Percentiles rank a stretch among this genome's conserved stretches.
Conservation (phyloP, 2,329 filamentous ascomycete genomes). For the Pochonia chlamydosporia region DNA sequence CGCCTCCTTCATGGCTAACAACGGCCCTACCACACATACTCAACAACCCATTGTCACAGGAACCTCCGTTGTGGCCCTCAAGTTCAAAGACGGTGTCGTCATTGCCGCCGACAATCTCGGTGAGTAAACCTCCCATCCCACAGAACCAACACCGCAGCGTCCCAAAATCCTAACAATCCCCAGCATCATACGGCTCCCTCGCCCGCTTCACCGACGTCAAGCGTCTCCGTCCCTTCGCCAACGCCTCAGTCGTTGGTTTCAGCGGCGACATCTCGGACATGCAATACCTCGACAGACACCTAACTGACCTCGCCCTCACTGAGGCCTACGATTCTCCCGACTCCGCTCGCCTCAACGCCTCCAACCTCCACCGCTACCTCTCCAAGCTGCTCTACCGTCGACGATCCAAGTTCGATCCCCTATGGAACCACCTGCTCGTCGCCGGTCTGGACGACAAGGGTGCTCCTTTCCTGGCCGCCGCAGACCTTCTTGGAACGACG, state of each 20-base stretch:
- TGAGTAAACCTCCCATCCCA: slow-evolving; percentile 33
- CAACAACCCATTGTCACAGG: slow-evolving; percentile 92
- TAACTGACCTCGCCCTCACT: slow-evolving; percentile 78
- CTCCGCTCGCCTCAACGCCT: slow-evolving; percentile 63
- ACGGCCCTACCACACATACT: slow-evolving; percentile 74
- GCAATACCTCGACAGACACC: slow-evolving; percentile 94
- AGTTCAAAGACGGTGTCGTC: slow-evolving; percentile 94
- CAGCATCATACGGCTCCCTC: slow-evolving; percentile 94
- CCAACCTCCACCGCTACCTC: slow-evolving; percentile 95
- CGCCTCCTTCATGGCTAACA: slow-evolving; percentile 69
- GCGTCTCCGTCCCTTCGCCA: slow-evolving; percentile 84
- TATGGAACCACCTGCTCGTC: slow-evolving; percentile 95
- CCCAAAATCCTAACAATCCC: not conserved
- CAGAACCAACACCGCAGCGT: not conserved
- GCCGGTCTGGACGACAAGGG: slow-evolving; percentile 76
- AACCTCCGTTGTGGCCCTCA: slow-evolving; percentile 89
- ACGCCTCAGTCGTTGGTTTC: slow-evolving; percentile 81
- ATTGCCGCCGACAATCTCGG: slow-evolving; percentile 96
- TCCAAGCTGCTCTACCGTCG: slow-evolving; percentile 94
- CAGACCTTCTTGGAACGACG: slow-evolving; percentile 88
- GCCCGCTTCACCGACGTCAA: slow-evolving; percentile 96
- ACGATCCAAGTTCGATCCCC: slow-evolving; percentile 89
- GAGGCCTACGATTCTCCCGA: slow-evolving; percentile 67
- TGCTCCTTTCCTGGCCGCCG: slow-evolving; percentile 84
- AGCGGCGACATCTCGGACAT: slow-evolving; percentile 97